A percentile compares a stretch with the other conserved stretches of the same genome.
Evolutionary conservation across 768 basidiomycete species (phyloP).

Genomic region (Porpolomopsis calyptriformis): DNA sequence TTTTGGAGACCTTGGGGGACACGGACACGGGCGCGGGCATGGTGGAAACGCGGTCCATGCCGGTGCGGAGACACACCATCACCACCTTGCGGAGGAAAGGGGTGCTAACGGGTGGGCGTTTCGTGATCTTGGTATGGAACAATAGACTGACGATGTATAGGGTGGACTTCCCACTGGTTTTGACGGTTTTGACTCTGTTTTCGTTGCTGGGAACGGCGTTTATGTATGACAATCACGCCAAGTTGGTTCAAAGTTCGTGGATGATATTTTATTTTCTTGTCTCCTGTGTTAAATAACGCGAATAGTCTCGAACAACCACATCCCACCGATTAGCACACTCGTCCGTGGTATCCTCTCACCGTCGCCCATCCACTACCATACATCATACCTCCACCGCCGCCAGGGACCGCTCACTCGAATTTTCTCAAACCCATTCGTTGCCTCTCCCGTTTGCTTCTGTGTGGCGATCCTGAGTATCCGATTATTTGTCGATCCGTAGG

Average conservation of each 20-base stretch:
- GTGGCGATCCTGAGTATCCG: constrained; percentile 41
- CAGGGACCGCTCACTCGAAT: constrained; percentile 28
- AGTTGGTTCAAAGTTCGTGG: constrained; percentile 53
- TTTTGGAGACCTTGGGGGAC: constrained; percentile 32
- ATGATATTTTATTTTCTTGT: not conserved
- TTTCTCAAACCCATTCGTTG: constrained; percentile 65
- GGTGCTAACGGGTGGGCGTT: constrained; percentile 32
- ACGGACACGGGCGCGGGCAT: constrained; percentile 26
- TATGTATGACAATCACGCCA: constrained; percentile 52
- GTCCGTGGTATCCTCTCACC: constrained; percentile 28
- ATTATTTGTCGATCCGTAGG: constrained; percentile 47
- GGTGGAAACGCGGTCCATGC: constrained; percentile 3
- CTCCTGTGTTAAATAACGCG: not conserved
- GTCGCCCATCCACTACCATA: constrained; percentile 25
- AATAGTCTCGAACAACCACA: constrained; percentile 50
- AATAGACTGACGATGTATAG: constrained; percentile 53
- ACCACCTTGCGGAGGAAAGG: constrained; percentile 60
- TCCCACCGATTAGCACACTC: constrained; percentile 42
- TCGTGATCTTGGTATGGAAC: not conserved
- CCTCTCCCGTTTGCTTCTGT: constrained; percentile 53
- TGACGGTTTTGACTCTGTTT: constrained; percentile 44
- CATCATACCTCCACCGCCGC: constrained; percentile 24
- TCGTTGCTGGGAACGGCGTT: constrained; percentile 48
- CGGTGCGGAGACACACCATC: constrained; percentile 35
- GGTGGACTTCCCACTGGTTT: constrained; percentile 56